Evolutionary conservation across 345 rosid genomes (phyloP), one percentile per base, ranked within the genome.

Genomic region (Dipteronia sinensis): DNA sequence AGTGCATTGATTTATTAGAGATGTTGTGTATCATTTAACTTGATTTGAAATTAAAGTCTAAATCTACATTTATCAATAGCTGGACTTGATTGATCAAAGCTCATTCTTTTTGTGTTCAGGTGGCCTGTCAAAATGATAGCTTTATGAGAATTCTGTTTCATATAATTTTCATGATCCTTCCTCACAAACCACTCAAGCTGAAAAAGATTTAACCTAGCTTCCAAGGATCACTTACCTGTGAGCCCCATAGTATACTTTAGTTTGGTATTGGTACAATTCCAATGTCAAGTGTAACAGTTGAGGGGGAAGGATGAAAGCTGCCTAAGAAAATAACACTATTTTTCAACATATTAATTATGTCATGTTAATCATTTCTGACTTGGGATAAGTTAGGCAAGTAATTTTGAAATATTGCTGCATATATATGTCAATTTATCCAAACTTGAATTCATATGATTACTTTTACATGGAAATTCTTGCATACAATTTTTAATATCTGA

Each of bases 31-130:
- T 67, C 22, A 29, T 61, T 75, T 65, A 29, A 47, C 42, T 31
- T 59, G 47, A 56, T 47, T 31, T 70, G 0, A 46, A 65, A 10
- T 22, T 27, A 10, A 23, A 6, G 13, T 56, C 47, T 71, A 67
- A 51, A 67, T 49, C 49, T 22, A 29, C 51, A 64, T 75, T 46
- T 7, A 42, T 3, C 67, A 1, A 10, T 47, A n/a, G 22, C 66
- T 27, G 74, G 62, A 67, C 72, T 77, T 80, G 38, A 42, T 74
- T 70, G 40, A 51, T 34, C 47, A 56, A 67, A 69, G 27, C 51
- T 82, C 69, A 58, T n/a, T 34, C 19, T 25, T 77, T 67, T 69
- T 20, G 10, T 22, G 25, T 23, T 76, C 44, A 61, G 17, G 46
- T 69, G 69, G 19, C 66, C 31, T 17, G 62, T 66, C 10, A 75